Evolutionary conservation across 1,284 basidiomycete genomes (phyloP), one percentile per base, ranked within the genome.

Genomic region (Trametes pubescens): DNA sequence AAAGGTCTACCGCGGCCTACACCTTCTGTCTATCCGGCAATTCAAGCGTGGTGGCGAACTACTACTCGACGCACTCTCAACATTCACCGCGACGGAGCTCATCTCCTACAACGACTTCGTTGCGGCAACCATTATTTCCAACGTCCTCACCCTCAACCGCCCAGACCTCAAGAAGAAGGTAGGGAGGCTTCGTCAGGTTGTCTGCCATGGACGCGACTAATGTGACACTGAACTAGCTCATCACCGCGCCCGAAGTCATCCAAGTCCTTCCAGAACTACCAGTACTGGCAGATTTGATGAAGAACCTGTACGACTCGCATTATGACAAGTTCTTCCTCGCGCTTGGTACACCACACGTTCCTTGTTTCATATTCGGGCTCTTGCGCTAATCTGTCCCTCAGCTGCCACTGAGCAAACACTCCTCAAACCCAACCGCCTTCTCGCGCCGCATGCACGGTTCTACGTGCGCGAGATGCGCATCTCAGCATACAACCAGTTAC

Each of bases 391-490:
- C 22, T 7, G 3, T 29, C 4, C 47, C 22, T 16, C 66, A 92
- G 94, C 95, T 22, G 91, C 91, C 7, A 89, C 98, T 51, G 96
- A 98, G 78, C 90, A 96, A 79, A 86, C 86, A 0, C 89, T 94
- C 74, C 88, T 99, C 64, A 81, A 96, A 22, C 91, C 95, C 11
- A 97, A 94, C 18, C 91, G 94, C 29, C 80, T 96, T 51, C 86
- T 99, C 49, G 86, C 90, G 7, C 92, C 92, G 0, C 98, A 99
- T 74, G 87, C 95, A 1, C 87, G 94, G 4, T 98, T 85, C 82
- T 99, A 98, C 76, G 87, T 97, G 22, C 90, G 96, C 56, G 98
- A 99, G 78, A 96, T 99, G 93, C 90, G 97, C 48, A 96, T 99
- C 72, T 90, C 95, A 51, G 96, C 96, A 2, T 99, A 99, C 80